phyloP scores from a whole-genome alignment of 176 grass and related monocot genomes.

The Eragrostis nindensis region DNA sequence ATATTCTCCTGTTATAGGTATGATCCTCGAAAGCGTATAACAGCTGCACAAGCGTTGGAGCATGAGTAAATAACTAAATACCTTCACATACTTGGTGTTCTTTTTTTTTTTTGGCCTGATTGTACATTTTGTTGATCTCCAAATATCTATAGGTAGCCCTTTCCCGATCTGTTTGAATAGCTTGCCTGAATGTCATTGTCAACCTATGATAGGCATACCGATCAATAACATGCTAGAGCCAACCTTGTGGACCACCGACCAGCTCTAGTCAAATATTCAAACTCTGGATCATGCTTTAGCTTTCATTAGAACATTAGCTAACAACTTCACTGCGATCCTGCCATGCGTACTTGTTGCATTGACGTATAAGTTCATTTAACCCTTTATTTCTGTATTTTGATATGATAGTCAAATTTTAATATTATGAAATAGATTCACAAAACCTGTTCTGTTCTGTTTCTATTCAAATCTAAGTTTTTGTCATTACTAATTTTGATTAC shows the following conservation, averaged over 20 bases:
- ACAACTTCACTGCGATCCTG: background rate
- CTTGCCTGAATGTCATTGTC: slow-evolving; percentile 32
- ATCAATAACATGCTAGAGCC: background rate
- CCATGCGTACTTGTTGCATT: background rate
- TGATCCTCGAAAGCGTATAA: slow-evolving; percentile 95
- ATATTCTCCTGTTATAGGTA: slow-evolving; percentile 66
- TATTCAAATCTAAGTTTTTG: slow-evolving; percentile 22
- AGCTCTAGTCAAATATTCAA: slow-evolving; percentile 4
- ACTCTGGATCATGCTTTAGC: background rate
- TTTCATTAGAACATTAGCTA: slow-evolving; percentile 28
- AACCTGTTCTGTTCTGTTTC: background rate
- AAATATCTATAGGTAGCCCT: slow-evolving; percentile 2
- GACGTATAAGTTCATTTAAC: background rate
- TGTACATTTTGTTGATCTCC: slow-evolving; percentile 25
- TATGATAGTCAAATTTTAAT: background rate
- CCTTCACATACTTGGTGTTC: slow-evolving; percentile 28
- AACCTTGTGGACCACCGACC: background rate
- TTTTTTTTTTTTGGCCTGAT: slow-evolving; percentile 1
- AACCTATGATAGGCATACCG: slow-evolving; percentile 4
- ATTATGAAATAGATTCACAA: background rate
- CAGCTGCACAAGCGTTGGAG: slow-evolving; percentile 91
- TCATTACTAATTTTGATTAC: background rate
- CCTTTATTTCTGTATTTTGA: background rate
- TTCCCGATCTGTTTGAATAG: background rate
- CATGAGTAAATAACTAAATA: slow-evolving; percentile 91